Base-by-base conservation (phyloP, 371 early-diverging fungal species). In the Blastocladiella emersonii region DNA sequence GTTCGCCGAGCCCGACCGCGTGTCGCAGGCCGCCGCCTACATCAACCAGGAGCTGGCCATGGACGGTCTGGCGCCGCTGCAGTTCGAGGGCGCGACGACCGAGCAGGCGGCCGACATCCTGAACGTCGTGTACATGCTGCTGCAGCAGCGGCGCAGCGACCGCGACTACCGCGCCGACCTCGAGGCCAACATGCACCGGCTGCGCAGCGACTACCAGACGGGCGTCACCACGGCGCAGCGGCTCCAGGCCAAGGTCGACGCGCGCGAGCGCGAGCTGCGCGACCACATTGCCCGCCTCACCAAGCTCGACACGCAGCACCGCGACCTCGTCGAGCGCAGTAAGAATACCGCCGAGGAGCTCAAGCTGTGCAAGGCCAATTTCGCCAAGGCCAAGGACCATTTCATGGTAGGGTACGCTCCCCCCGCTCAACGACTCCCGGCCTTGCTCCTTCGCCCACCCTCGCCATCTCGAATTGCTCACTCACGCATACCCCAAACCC, bases 21-120 rank as follows among this genome's bases (percentile, higher is more conserved):
- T 62, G 34, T 17, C 27, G 1, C 21, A 61, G 8, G 57, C 57
- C 25, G 25, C 27, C 25, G 57, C 19, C 27, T 57, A 57, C 57
- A 2, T 57, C 27, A 57, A 57, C 57, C 23, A 10, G 23, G 30
- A 57, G 25, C 39, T 57, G 21, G 57, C 57, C 5, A 19, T 39
- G 10, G 8, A 19, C 12, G 57, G 30, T 6, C 25, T 57, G 2
- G 12, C 17, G 10, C 59, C 59, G 59, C 59, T 59, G 13, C 19
- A n/a, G 1, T 59, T 59, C 32, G 13, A 35, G 21, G 32, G 32
- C 32, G 48, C 36, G 30, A 27, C 19, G 10, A 5, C 17, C 10
- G 23, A 63, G 17, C 19, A 61, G 19, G 51, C 60, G 21, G 39
- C 36, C 60, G 39, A 57, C 32, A n/a, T 63, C 23, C 34, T 51